Percentiles rank a stretch among this genome's conserved stretches.
These are phyloP conservation scores for Populus ilicifolia DNA, from an alignment of 345 rosid genomes.

Conservation along the genomic window DNA sequence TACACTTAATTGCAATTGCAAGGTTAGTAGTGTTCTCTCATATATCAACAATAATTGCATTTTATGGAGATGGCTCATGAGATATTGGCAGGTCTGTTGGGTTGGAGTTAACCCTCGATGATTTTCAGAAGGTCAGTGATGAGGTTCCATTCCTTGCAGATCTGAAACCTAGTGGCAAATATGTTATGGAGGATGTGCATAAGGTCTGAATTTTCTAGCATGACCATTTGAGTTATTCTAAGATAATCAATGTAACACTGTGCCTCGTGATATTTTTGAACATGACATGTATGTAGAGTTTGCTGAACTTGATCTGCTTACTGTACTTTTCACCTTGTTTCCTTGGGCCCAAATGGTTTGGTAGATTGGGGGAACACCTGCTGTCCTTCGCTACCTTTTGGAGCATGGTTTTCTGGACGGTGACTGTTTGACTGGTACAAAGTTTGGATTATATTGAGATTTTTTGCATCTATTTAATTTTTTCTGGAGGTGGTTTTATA, in stretches of 20 bases:
- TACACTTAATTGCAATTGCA: conserved; percentile 95
- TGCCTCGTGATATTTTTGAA: not conserved
- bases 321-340: not conserved
- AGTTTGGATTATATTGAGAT: not conserved
- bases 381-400: conserved; percentile 62
- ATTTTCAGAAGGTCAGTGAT: conserved; percentile 94
- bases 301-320: not conserved
- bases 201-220: conserved; percentile 48
- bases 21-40: conserved; percentile 42
- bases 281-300: not conserved
- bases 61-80: conserved; percentile 19
- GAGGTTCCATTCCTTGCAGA: conserved; percentile 90
- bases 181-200: conserved; percentile 96
- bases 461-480: not conserved
- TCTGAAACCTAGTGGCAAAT: conserved; percentile 96
- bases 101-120: conserved; percentile 77
- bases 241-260: not conserved
- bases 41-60: conserved; percentile 1
- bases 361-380: conserved; percentile 81
- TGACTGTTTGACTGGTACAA: conserved; percentile 73
- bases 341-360: not conserved
- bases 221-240: conserved; percentile 5
- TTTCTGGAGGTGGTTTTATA: conserved; percentile 1
- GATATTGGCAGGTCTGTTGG: conserved; percentile 82
- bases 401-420: conserved; percentile 63